These are phyloP conservation scores for Globisporangium emineosum DNA, from an alignment of 352 stramenopile species.

Conservation along the genomic window DNA sequence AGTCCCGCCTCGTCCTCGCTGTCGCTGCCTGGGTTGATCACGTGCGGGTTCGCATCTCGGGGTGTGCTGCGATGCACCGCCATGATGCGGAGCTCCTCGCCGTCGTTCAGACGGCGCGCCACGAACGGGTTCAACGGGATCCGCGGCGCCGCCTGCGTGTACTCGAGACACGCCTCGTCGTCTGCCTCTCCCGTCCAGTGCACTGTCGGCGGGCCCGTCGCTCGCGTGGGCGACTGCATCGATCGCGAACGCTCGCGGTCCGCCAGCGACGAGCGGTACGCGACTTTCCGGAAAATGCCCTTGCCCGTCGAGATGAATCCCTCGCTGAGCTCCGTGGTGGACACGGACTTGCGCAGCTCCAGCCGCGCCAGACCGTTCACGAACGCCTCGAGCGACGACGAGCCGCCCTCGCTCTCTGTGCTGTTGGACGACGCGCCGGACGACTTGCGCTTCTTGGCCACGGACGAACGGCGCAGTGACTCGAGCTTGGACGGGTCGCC, in stretches of 20 bases:
- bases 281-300: conserved; percentile 83
- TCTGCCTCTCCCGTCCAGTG: conserved; percentile 32
- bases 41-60: conserved; percentile 42
- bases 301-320: conserved; percentile 87
- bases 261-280: conserved; percentile 45
- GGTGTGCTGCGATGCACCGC: conserved; percentile 69
- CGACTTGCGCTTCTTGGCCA: conserved; percentile 44
- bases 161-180: conserved; percentile 54
- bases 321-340: conserved; percentile 55
- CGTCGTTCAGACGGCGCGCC: conserved; percentile 72
- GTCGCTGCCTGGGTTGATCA: conserved; percentile 60
- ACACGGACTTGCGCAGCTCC: conserved; percentile 49
- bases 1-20: conserved; percentile 57
- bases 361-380: conserved; percentile 37
- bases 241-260: conserved; percentile 33
- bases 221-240: conserved; percentile 30
- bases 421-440: conserved; percentile 44
- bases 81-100: conserved; percentile 80
- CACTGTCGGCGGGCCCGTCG: conserved; percentile 30
- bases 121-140: conserved; percentile 83
- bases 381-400: conserved; percentile 39
- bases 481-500: conserved; percentile 17
- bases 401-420: conserved; percentile 35
- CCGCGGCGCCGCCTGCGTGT: conserved; percentile 73
- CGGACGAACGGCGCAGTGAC: conserved; percentile 9